Evolutionary conservation across 1,284 basidiomycete genomes (phyloP).

Genomic region (Blastosporella zonata): DNA sequence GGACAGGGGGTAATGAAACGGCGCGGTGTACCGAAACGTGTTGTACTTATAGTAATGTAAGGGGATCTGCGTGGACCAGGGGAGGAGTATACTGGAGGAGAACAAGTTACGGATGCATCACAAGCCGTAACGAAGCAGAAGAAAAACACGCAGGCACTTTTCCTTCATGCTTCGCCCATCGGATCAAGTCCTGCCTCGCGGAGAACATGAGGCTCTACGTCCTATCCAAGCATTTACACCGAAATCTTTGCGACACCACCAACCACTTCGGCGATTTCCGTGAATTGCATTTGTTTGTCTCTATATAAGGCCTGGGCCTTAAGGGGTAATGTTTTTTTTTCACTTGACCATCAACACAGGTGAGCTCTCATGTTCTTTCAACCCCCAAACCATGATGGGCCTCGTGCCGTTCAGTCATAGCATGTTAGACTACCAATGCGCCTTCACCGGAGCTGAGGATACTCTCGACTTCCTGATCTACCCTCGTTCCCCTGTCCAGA

Average conservation of each 20-base stretch:
- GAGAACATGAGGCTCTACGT: slow-evolving; percentile 31
- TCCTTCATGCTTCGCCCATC: slow-evolving; percentile 10
- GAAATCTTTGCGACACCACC: not conserved
- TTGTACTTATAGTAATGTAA: slow-evolving; percentile 16
- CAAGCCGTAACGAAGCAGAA: slow-evolving; percentile 17
- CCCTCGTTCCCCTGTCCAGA: slow-evolving; percentile 4
- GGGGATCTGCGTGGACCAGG: slow-evolving; percentile 8
- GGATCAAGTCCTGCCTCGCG: slow-evolving; percentile 37
- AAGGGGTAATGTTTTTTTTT: not conserved
- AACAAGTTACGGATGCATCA: slow-evolving; percentile 15
- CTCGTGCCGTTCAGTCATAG: slow-evolving; percentile 33
- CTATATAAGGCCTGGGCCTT: no score
- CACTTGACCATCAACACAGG: not conserved
- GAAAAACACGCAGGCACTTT: slow-evolving; percentile 5
- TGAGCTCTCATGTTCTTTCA: not conserved
- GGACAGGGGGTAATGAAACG: slow-evolving; percentile 26
- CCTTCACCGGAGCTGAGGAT: slow-evolving; percentile 38
- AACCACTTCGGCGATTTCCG: slow-evolving; percentile 10
- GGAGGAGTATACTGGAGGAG: slow-evolving; percentile 6
- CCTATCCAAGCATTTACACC: not conserved
- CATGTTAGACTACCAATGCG: slow-evolving; percentile 51
- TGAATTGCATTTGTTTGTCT: slow-evolving; percentile 14
- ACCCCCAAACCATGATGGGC: slow-evolving; percentile 33
- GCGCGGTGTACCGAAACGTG: slow-evolving; percentile 23
- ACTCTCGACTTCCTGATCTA: slow-evolving; percentile 38